These are phyloP conservation scores for Leishmania turanica DNA, from an alignment of 208 protist genomes.

Conservation along the genomic window DNA sequence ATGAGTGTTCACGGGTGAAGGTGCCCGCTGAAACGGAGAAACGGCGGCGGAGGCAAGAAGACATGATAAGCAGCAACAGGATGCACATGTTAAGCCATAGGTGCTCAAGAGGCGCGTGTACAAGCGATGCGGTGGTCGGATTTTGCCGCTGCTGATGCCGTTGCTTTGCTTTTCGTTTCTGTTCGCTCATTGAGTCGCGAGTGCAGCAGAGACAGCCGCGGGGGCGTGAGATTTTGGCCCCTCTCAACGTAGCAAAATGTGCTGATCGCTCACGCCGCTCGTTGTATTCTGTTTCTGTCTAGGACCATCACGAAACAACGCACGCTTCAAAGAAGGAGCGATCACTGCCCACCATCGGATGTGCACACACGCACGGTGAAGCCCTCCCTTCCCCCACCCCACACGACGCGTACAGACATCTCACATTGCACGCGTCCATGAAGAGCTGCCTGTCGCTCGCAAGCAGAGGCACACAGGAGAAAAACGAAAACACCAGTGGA, in stretches of 20 bases:
- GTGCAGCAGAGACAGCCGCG: neutral
- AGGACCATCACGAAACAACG: neutral
- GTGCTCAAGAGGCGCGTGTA: neutral
- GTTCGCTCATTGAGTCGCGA: neutral
- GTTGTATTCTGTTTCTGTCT: neutral
- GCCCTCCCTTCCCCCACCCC: neutral
- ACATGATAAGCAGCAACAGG: neutral
- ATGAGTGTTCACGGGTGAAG: neutral
- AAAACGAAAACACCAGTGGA: neutral
- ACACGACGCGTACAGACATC: neutral
- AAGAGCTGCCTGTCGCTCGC: neutral
- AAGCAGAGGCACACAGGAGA: neutral
- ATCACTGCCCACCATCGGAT: neutral
- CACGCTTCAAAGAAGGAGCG: neutral
- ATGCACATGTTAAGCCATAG: neutral
- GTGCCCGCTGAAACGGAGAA: neutral
- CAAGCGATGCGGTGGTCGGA: neutral
- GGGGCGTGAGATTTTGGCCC: neutral
- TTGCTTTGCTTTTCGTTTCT: neutral
- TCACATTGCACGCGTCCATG: neutral
- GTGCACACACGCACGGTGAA: neutral
- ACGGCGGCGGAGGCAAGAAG: neutral
- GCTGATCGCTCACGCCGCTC: too few species aligned
- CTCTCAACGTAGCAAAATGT: neutral
- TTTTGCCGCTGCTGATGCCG: neutral